These are phyloP conservation scores for Epithele typhae DNA, from an alignment of 768 basidiomycete genomes.

Conservation along the genomic window DNA sequence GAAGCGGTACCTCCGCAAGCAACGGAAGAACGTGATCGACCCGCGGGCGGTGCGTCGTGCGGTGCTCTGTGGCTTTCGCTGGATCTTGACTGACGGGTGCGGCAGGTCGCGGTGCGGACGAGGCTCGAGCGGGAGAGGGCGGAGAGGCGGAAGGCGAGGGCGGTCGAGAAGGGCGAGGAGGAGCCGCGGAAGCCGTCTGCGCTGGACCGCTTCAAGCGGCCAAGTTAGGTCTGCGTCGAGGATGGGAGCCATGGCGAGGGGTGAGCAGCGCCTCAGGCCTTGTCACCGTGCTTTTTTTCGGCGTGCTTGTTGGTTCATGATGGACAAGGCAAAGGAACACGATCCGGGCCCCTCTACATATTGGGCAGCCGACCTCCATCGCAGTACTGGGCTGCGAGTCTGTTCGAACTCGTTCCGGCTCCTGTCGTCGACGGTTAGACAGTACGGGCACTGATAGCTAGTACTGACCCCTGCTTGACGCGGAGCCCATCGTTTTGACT, in stretches of 20 bases:
- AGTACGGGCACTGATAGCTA: no score
- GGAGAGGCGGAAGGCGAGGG: conserved; percentile 26
- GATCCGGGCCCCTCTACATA: no score
- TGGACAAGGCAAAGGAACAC: no score
- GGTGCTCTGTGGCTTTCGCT: conserved; percentile 13
- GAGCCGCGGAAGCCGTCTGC: conserved; percentile 30
- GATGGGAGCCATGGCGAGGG: background rate
- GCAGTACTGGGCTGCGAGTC: no score
- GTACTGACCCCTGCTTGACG: no score
- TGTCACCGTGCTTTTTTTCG: no score
- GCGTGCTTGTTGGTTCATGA: no score
- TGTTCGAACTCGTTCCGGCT: no score
- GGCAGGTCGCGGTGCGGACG: conserved; percentile 39
- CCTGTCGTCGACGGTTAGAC: no score
- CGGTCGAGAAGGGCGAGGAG: conserved; percentile 19
- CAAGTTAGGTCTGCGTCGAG: background rate
- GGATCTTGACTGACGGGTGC: conserved; percentile 28
- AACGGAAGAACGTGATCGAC: conserved; percentile 93
- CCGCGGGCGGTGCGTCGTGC: conserved; percentile 54
- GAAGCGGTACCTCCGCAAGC: conserved; percentile 85
- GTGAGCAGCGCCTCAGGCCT: background rate
- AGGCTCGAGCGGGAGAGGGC: conserved; percentile 35
- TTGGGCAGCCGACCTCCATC: no score
- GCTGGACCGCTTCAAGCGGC: conserved; percentile 34
- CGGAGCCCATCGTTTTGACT: no score